Evolutionary conservation across 805 yeast species (phyloP).

Genomic region (Hanseniaspora lindneri): DNA sequence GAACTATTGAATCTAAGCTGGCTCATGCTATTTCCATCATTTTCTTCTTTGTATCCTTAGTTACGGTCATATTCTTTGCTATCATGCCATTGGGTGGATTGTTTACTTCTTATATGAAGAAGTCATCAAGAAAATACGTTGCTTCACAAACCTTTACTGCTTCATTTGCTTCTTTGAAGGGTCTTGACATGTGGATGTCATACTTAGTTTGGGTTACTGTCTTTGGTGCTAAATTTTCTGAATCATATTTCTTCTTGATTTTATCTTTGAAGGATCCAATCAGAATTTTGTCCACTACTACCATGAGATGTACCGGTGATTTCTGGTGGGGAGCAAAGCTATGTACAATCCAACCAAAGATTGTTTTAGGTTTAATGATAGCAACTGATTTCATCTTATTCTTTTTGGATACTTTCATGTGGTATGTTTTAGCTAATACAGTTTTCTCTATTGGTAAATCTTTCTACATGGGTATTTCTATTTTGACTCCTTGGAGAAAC

Average conservation of each 20-base stretch:
- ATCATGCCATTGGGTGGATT: conserved; percentile 94
- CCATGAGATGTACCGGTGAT: conserved; percentile 94
- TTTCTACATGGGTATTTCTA: conserved; percentile 96
- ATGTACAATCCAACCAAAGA: conserved; percentile 77
- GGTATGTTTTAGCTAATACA: conserved; percentile 95
- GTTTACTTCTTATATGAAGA: conserved; percentile 84
- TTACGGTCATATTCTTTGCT: conserved; percentile 74
- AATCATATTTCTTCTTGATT: conserved; percentile 86
- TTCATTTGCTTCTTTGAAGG: conserved; percentile 63
- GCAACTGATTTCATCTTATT: conserved; percentile 86
- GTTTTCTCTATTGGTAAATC: conserved; percentile 95
- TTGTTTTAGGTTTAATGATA: conserved; percentile 85
- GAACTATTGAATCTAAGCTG: conserved; percentile 51
- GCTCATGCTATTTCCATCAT: conserved; percentile 74
- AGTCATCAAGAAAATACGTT: conserved; percentile 73
- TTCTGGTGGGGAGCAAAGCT: conserved; percentile 64
- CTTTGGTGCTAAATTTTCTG: conserved; percentile 76
- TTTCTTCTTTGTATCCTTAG: conserved; percentile 77
- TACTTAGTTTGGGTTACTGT: conserved; percentile 82
- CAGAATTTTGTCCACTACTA: conserved; percentile 69
- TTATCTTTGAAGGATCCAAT: conserved; percentile 89
- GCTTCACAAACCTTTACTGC: conserved; percentile 96
- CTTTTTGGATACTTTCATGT: conserved; percentile 97
- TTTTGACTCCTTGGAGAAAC: conserved; percentile 98
- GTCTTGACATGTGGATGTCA: conserved; percentile 93